Evolutionary conservation across 345 rosid species (phyloP).

Genomic region (Salix caprea): DNA sequence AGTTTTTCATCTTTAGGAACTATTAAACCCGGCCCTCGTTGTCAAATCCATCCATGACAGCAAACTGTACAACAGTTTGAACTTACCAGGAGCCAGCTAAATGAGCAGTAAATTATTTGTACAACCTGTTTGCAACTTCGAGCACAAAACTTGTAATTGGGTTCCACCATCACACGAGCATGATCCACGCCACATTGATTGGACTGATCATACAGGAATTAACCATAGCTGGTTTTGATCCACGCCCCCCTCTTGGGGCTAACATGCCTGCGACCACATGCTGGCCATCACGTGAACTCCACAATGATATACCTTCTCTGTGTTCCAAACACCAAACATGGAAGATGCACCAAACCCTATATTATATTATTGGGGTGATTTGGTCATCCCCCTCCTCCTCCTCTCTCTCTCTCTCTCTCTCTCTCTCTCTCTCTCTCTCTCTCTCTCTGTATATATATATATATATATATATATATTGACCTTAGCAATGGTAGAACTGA

Average conservation of each 20-base stretch:
- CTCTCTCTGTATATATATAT: too few species aligned
- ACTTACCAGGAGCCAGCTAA: conserved; percentile 10
- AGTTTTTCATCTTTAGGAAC: not conserved
- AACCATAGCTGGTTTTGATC: not conserved
- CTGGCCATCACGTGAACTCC: conserved; percentile 41
- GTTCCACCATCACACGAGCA: conserved; percentile 11
- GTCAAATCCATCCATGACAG: conserved; percentile 4
- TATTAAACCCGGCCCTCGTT: not conserved
- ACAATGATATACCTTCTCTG: conserved; percentile 12
- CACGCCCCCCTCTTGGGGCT: not conserved
- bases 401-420: not conserved
- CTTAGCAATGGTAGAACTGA: conserved; percentile 17
- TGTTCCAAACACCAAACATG: conserved; percentile 12
- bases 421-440: not conserved
- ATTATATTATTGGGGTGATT: not conserved
- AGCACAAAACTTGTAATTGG: not conserved
- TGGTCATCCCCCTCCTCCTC: too few species aligned
- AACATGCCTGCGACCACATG: conserved; percentile 10
- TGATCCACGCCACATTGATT: not conserved
- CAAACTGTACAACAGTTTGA: not conserved
- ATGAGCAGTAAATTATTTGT: not conserved
- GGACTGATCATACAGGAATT: not conserved
- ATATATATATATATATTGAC: not conserved
- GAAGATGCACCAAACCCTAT: not conserved
- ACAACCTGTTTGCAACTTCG: not conserved